phyloP scores from a whole-genome alignment of 2,329 filamentous ascomycete species.

The Trichophyton verrucosum region DNA sequence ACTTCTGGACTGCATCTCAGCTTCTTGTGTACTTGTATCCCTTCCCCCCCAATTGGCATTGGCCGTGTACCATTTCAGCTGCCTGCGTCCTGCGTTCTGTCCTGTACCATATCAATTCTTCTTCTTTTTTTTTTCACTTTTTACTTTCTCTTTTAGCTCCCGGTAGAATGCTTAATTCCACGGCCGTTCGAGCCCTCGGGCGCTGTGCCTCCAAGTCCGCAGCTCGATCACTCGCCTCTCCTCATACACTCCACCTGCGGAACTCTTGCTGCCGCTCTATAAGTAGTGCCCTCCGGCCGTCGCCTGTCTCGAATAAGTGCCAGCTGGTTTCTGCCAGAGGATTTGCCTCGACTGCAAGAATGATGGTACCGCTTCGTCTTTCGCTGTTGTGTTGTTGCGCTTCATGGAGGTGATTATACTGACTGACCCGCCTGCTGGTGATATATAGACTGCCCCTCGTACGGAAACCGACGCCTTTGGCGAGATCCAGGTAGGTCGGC shows the following conservation, averaged over 20 bases:
- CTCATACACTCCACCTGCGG: not conserved
- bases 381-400: not conserved
- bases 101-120: constrained; percentile 1
- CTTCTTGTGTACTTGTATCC: constrained; percentile 2
- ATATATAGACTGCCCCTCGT: constrained; percentile 37
- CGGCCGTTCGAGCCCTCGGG: not conserved
- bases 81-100: not conserved
- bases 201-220: not conserved
- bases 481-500: constrained; percentile 56
- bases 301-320: not conserved
- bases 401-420: not conserved
- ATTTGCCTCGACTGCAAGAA: not conserved
- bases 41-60: not conserved
- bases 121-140: not conserved
- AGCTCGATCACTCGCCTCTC: constrained; percentile 1
- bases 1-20: not conserved
- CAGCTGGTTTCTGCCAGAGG: not conserved
- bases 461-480: constrained; percentile 97
- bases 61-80: not conserved
- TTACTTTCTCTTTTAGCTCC: not conserved
- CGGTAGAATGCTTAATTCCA: constrained; percentile 7
- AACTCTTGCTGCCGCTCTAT: constrained; percentile 1
- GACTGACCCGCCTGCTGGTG: not conserved
- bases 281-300: constrained; percentile 2
- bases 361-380: not conserved